Conservation (phyloP, 2,329 filamentous ascomycete species). For the Stagonosporopsis rhizophila region DNA sequence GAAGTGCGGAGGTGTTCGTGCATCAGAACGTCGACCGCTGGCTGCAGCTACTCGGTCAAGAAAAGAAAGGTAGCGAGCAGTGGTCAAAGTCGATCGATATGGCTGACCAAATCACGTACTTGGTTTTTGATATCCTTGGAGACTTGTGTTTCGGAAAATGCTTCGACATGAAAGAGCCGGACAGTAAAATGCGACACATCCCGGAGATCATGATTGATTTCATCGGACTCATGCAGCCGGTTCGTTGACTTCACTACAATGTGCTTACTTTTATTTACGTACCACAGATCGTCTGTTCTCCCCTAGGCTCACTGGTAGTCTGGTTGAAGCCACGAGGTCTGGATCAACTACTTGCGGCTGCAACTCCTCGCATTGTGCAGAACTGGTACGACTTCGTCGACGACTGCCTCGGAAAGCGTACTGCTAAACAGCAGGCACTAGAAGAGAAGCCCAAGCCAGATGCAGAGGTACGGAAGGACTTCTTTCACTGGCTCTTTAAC, state of each 20-base stretch:
- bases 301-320: constrained; percentile 18
- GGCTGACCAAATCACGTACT: constrained; percentile 13
- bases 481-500: constrained; percentile 51
- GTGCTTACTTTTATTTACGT: not conserved
- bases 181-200: constrained; percentile 17
- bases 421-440: constrained; percentile 6
- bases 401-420: constrained; percentile 11
- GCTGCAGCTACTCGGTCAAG: constrained; percentile 8
- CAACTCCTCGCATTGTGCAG: constrained; percentile 17
- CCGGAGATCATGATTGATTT: constrained; percentile 23
- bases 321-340: constrained; percentile 28
- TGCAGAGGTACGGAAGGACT: constrained; percentile 42
- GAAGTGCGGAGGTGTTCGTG: constrained; percentile 51
- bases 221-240: constrained; percentile 22
- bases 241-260: constrained; percentile 3
- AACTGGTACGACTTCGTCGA: constrained; percentile 23
- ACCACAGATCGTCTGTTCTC: constrained; percentile 20
- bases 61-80: not conserved
- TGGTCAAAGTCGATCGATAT: constrained; percentile 24
- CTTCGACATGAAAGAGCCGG: constrained; percentile 43
- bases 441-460: constrained; percentile 12
- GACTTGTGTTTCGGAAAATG: constrained; percentile 22
- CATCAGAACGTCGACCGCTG: constrained; percentile 29
- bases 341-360: constrained; percentile 17
- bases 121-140: constrained; percentile 38